Evolutionary conservation across 805 yeast species (phyloP), one percentile per base, ranked within the genome.

Genomic region (Candida michaelii): DNA sequence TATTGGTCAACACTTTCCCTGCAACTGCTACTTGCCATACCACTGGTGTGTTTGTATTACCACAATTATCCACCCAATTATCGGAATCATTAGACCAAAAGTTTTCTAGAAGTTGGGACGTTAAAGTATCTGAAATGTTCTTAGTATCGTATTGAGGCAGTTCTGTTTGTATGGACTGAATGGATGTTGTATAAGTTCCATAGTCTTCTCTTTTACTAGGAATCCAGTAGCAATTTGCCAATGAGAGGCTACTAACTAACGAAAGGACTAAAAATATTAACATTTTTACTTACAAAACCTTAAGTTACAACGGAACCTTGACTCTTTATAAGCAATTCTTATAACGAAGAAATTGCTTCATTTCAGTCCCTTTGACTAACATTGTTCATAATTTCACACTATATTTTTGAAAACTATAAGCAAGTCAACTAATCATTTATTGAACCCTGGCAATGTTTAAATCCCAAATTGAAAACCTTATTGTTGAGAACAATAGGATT

Each of bases 1-100:
- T 40, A 19, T 43, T 36, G 6, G 46, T 23, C 30, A 54, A 40
- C n/a, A 53, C 59, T 36, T 47, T 51, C 1, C 55, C 57, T 15
- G 62, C 60, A 9, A 58, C 58, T 14, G 60, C 60, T 9, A 53
- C 56, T 19, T 46, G 45, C 62, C 62, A 58, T 8, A 58, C 44
- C 2, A 53, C 59, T 1, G 62, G 58, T 5, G 36, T 23, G 6
- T 23, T 38, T 8, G 23, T 24, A 14, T 30, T 34, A 9, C 31
- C 39, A 34, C 62, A 57, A 4, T 32, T 24, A 31, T 53, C 54
- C 13, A 15, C 30, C 55, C 56, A 57, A 11, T 36, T 34, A 13
- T 42, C 23, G 9, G 47, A 18, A 8, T 44, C 32, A 13, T 49
- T 31, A 12, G 34, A 24, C 16, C 36, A 42, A 24, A 50, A 52